Evolutionary conservation across 768 basidiomycete genomes (phyloP).

Genomic region (Gymnopilus junonius): DNA sequence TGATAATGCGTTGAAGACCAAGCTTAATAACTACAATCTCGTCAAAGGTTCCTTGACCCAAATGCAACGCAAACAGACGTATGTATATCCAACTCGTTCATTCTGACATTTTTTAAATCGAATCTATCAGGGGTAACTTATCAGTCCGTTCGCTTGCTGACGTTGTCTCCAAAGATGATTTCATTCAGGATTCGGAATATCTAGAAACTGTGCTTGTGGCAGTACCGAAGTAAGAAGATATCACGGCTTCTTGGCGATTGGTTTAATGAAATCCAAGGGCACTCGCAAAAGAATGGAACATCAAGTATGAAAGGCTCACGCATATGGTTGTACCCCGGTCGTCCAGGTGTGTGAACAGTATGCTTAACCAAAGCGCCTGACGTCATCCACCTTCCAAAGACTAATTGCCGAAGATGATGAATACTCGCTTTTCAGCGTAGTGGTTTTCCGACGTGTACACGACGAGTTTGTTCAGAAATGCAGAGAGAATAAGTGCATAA

Average conservation of each 20-base stretch:
- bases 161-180: conserved; percentile 79
- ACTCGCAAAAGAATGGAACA: conserved; percentile 84
- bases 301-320: conserved; percentile 86
- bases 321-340: conserved; percentile 94
- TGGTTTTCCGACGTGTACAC: conserved; percentile 88
- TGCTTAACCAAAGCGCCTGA: conserved; percentile 1
- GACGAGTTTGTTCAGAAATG: conserved; percentile 95
- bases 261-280: conserved; percentile 54
- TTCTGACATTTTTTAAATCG: conserved; percentile 8
- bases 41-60: conserved; percentile 91
- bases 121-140: conserved; percentile 79
- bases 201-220: conserved; percentile 92
- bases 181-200: conserved; percentile 91
- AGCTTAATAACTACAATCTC: conserved; percentile 89
- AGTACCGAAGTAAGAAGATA: conserved; percentile 79
- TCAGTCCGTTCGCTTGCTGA: conserved; percentile 88
- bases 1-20: conserved; percentile 92
- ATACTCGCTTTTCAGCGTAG: conserved; percentile 82
- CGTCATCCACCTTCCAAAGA: conserved; percentile 41
- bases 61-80: conserved; percentile 96
- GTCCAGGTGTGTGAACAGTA: conserved; percentile 60
- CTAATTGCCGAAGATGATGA: conserved; percentile 86
- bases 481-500: conserved; percentile 86
- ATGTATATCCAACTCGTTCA: conserved; percentile 17
- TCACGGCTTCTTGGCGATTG: conserved; percentile 19